Evolutionary conservation across 2,329 filamentous ascomycete species (phyloP), one percentile per base, ranked within the genome.

Genomic region (Aspergillus novofumigatus): DNA sequence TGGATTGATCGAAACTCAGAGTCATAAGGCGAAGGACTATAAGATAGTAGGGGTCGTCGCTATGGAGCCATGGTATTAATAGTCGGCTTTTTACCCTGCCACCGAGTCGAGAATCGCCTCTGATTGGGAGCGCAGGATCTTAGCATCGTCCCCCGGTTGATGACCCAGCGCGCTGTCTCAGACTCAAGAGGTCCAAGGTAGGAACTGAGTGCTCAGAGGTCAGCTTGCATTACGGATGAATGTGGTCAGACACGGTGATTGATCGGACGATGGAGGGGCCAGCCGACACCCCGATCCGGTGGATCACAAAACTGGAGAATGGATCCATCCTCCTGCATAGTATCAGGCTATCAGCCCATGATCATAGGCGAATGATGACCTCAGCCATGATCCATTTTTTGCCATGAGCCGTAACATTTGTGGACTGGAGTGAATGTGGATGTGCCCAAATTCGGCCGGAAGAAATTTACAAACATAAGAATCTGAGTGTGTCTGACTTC

Each of bases 201-300:
- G 53, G 29, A 38, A 55, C 50, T 51, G 42, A n/a, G 42, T 41
- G 55, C 42, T 52, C 45, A 57, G 51, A 53, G 51, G 51, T 20
- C 47, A 32, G 23, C 44, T 52, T 59, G 50, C 53, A 41, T 54
- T 35, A 55, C 29, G 49, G 29, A 57, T 20, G 53, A 57, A 57
- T 32, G 52, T 61, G 50, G 59, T 54, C 47, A 55, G 59, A 62
- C 61, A 62, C 55, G 56, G 48, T 62, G 62, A 64, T 64, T 64
- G 62, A 62, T 54, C 50, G 61, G 62, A 52, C 10, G 49, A 28
- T 38, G 45, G 44, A 26, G 52, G 52, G 53, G 51, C 44, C 53
- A 49, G 49, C 52, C 56, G 53, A 42, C 55, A 50, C 54, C 48
- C 57, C 8, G 56, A 62, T 59, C 56, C 42, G 50, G 57, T 60